Evolutionary conservation across 2,329 filamentous ascomycete genomes (phyloP), one percentile per base, ranked within the genome.

Genomic region (Epichloe festucae): DNA sequence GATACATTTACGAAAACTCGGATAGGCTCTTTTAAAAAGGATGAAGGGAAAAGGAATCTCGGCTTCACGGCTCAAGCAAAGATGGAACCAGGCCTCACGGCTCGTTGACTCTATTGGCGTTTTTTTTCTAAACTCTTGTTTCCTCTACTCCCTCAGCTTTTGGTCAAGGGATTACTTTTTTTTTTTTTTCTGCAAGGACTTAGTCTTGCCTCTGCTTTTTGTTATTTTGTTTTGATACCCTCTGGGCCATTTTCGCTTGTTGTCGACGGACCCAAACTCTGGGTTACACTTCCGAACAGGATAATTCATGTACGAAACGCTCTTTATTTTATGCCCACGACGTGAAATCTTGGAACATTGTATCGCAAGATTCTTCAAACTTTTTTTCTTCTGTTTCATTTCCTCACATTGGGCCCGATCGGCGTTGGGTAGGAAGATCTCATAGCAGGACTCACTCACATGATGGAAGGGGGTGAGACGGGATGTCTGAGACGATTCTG

Each of bases 21-120:
- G 48, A 53, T 46, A 35, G 35, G 48, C 17, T 49, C 36, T 14
- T 48, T 31, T 49, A 38, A 53, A 52, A 48, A 52, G 53, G 44
- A 52, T 49, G 35, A 54, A 51, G 40, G 48, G 15, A n/a, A 50
- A 4, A 47, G 17, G 43, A 53, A 56, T 39, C 15, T n/a, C n/a
- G 57, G 62, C 59, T 61, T 63, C 62, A 54, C 62, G 62, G 62
- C 61, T 57, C 23, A 27, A 50, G 54, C 55, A 60, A 53, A 63
- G 59, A 63, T 50, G 52, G 55, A 52, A 55, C 56, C 43, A 53
- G 53, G 60, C 60, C 62, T 63, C 62, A 60, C 60, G 60, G 60
- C 61, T 60, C 51, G 56, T 55, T 54, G 39, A 47, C 46, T 55
- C 21, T 21, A 35, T 52, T 48, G 46, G 49, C 51, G 52, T 55